Evolutionary conservation across 805 yeast species (phyloP), one percentile per base, ranked within the genome.

Genomic region (Zygotorulaspora sp.): DNA sequence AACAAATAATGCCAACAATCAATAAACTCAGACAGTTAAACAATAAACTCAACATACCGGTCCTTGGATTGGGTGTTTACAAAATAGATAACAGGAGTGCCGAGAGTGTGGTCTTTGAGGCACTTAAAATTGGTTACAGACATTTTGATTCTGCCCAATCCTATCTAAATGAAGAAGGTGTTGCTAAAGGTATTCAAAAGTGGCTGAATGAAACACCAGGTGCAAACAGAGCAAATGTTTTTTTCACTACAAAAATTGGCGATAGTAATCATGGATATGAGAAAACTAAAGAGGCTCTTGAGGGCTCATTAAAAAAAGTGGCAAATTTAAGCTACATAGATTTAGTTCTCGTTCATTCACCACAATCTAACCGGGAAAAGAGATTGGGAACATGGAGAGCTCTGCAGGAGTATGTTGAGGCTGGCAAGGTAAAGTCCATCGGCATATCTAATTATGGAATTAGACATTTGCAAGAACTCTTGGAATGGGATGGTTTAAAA

Each of bases 71-170:
- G 43, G 90, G 90, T 31, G 72, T 77, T 61, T 82, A 89, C 88
- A 80, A 82, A 61, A 77, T 81, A 44, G 71, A 75, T 55, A 68
- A 72, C 30, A 73, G 62, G 20, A 66, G 74, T 36, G 74, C 80
- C 43, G 78, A 84, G 31, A 78, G 77, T 44, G 74, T 75, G 43
- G 77, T 82, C 46, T 82, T 80, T 72, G 77, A 80, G 41, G 94
- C 92, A 52, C 80, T 84, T 58, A 80, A 83, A 60, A 67, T 68
- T 31, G 95, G 95, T n/a, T 84, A 84, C 72, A 73, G 94, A 38
- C 83, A 77, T 56, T 74, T 81, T 45, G 88, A 81, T 57, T 73
- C 84, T 7, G 88, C 87, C 3, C 71, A 71, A 43, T 63, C 68
- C 44, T 81, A 81, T 58, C 72, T 71, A 3, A 80, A 78, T 58